Conservation (phyloP, 768 basidiomycete species). For the Cystofilobasidium ferigula region DNA sequence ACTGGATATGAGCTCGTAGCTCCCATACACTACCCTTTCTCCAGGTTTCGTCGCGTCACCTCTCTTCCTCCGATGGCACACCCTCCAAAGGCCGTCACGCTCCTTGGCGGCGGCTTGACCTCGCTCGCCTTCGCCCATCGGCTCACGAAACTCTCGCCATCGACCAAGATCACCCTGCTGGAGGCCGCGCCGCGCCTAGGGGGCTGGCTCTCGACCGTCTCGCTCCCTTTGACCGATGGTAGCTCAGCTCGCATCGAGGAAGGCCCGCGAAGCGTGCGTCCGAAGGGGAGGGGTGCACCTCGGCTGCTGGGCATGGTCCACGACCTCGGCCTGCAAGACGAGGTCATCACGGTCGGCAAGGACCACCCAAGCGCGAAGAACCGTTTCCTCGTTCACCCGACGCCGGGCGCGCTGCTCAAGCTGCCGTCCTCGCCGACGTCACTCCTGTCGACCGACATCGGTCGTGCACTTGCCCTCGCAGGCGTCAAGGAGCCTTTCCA, state of each 20-base stretch:
- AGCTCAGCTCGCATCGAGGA: slow-evolving; percentile 51
- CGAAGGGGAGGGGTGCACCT: slow-evolving; percentile 48
- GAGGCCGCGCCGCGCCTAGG: slow-evolving; percentile 14
- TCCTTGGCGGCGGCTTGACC: slow-evolving; percentile 26
- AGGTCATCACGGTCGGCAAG: slow-evolving; percentile 57
- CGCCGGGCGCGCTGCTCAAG: slow-evolving; percentile 40
- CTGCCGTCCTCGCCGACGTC: slow-evolving; percentile 44
- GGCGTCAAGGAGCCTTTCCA: slow-evolving; percentile 52
- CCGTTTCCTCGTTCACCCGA: slow-evolving; percentile 52
- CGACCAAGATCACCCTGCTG: slow-evolving; percentile 20
- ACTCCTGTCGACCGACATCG: slow-evolving; percentile 35
- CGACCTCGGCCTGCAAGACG: slow-evolving; percentile 52
- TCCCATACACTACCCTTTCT: too few species aligned
- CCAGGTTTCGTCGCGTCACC: not conserved
- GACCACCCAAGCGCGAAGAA: slow-evolving; percentile 62
- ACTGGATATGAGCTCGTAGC: too few species aligned
- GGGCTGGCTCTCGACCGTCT: slow-evolving; percentile 18
- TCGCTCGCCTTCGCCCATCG: slow-evolving; percentile 23
- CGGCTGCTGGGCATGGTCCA: slow-evolving; percentile 73
- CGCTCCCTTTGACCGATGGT: slow-evolving; percentile 1
- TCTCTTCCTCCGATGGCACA: not conserved
- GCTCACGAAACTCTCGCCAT: slow-evolving; percentile 15
- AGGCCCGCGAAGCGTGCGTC: slow-evolving; percentile 77
- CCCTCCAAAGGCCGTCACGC: slow-evolving; percentile 12
- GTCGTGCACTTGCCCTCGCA: slow-evolving; percentile 46